These are phyloP conservation scores for Theobroma cacao DNA, from an alignment of 345 rosid genomes.

Conservation along the genomic window DNA sequence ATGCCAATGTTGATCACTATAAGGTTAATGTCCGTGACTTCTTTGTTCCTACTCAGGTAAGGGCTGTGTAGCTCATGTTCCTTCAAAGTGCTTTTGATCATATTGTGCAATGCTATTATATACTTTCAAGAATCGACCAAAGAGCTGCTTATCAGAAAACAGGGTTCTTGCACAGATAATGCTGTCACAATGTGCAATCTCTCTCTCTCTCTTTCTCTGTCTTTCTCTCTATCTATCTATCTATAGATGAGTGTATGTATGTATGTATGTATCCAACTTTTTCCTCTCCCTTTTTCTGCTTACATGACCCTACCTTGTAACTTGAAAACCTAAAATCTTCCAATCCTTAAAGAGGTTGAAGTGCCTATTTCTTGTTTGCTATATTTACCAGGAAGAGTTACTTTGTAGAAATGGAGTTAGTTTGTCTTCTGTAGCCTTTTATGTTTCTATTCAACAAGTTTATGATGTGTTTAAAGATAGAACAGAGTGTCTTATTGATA, in stretches of 20 bases:
- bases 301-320: not conserved
- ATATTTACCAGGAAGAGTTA: not conserved
- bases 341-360: not conserved
- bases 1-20: slow-evolving; percentile 32
- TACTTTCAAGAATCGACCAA: not conserved
- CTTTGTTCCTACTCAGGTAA: slow-evolving; percentile 90
- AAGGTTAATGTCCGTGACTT: slow-evolving; percentile 88
- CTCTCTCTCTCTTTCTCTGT: not conserved
- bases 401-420: not conserved
- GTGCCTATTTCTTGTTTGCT: not conserved
- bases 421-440: not conserved
- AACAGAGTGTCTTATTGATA: not conserved
- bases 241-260: too few relatives aligned
- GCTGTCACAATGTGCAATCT: not conserved
- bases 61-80: slow-evolving; percentile 1
- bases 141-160: not conserved
- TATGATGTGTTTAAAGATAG: not conserved
- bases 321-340: not conserved
- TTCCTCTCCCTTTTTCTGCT: not conserved
- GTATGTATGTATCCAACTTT: not conserved
- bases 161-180: not conserved
- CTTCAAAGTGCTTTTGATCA: not conserved
- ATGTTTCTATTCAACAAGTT: not conserved
- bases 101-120: not conserved
- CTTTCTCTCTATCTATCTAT: too few relatives aligned